Evolutionary conservation across 441 rosid species (phyloP).

Genomic region (Populus tomentosa): DNA sequence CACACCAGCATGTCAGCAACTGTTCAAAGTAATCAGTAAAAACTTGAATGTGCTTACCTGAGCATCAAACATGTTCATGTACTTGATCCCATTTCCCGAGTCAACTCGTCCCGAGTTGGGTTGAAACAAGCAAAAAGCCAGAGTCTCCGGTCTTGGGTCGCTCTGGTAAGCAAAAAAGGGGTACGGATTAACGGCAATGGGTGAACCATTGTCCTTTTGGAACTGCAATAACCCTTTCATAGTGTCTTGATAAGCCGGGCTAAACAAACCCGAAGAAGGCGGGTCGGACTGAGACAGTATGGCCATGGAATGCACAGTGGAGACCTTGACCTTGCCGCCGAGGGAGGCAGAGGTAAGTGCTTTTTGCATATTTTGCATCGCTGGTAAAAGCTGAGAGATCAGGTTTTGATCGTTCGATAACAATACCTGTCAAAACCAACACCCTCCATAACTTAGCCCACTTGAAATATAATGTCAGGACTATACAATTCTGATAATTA

Average conservation of each 20-base stretch:
- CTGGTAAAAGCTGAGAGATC: conserved; percentile 72
- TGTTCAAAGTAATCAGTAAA: background rate
- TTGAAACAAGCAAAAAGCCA: conserved; percentile 81
- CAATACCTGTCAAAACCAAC: conserved; percentile 41
- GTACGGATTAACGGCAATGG: conserved; percentile 76
- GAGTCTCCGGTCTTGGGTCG: conserved; percentile 79
- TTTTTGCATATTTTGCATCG: conserved; percentile 72
- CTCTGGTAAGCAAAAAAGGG: conserved; percentile 91
- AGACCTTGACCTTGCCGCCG: conserved; percentile 81
- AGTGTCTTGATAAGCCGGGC: conserved; percentile 48
- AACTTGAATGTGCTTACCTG: conserved; percentile 49
- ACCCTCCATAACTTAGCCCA: background rate
- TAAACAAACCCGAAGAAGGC: conserved; percentile 74
- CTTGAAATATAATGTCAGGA: background rate
- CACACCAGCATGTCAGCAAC: background rate
- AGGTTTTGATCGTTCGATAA: conserved; percentile 58
- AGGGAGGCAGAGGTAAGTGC: conserved; percentile 61
- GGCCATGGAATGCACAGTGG: conserved; percentile 88
- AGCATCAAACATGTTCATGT: conserved; percentile 98
- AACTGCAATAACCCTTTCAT: conserved; percentile 69
- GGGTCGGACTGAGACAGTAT: conserved; percentile 70
- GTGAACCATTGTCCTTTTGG: conserved; percentile 73
- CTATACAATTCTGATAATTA: background rate
- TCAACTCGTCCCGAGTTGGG: conserved; percentile 91
- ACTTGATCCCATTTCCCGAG: conserved; percentile 63